Evolutionary conservation across 306 rosid genomes (phyloP).

Genomic region (Glycine tomentella): DNA sequence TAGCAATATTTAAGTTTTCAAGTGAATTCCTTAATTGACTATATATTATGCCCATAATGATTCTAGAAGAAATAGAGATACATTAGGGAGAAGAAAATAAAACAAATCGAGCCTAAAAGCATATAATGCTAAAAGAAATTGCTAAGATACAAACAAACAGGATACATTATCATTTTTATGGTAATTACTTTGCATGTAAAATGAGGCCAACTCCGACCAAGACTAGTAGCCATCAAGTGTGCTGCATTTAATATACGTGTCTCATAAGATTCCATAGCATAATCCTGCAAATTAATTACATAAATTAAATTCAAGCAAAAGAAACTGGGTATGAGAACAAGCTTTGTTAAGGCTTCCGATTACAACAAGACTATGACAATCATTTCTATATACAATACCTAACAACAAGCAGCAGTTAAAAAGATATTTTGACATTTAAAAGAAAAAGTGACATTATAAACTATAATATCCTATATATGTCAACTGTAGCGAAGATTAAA

Average conservation of each 20-base stretch:
- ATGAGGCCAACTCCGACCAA: too few species aligned
- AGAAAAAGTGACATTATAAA: too few species aligned
- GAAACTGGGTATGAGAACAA: conserved; percentile 10
- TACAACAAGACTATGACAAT: not conserved
- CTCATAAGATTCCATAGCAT: too few species aligned
- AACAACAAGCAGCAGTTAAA: too few species aligned
- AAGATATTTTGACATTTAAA: too few species aligned
- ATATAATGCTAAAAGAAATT: not conserved
- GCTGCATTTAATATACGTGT: too few species aligned
- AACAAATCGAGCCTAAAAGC: too few species aligned
- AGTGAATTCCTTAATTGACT: conserved; percentile 78
- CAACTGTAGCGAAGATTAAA: too few species aligned
- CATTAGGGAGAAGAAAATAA: conserved; percentile 28
- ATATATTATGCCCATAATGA: conserved; percentile 82
- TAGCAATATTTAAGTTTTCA: too few species aligned
- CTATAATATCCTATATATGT: too few species aligned
- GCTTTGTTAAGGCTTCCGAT: not conserved
- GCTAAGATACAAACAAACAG: conserved; percentile 19
- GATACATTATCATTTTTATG: conserved; percentile 30
- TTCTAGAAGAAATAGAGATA: conserved; percentile 59
- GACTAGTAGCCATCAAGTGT: too few species aligned
- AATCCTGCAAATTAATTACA: conserved; percentile 66
- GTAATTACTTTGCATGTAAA: conserved; percentile 74
- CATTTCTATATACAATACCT: too few species aligned
- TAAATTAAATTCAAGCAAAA: conserved; percentile 34